Evolutionary conservation across 495 filamentous ascomycete genomes (phyloP).

Genomic region (Aspergillus saccharolyticus): DNA sequence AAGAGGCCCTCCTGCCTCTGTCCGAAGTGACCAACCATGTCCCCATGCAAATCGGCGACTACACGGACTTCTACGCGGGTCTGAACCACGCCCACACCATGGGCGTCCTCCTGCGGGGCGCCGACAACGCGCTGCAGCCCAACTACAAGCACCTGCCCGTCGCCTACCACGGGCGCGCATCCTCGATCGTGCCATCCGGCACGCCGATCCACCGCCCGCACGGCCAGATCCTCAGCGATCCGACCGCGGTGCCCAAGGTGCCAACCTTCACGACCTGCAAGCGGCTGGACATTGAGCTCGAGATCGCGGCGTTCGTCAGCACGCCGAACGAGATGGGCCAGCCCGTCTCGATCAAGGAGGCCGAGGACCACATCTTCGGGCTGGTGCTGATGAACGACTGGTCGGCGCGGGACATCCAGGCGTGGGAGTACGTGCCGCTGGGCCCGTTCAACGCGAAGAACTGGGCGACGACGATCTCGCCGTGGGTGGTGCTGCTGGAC

Average conservation of each 20-base stretch:
- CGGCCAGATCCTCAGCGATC: constrained; percentile 75
- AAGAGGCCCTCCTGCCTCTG: constrained; percentile 49
- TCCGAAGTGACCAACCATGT: constrained; percentile 65
- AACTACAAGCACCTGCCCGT: constrained; percentile 92
- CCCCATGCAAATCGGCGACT: constrained; percentile 87
- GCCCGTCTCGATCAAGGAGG: constrained; percentile 56
- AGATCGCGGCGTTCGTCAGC: constrained; percentile 78
- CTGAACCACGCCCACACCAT: constrained; percentile 80
- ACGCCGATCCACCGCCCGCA: constrained; percentile 69
- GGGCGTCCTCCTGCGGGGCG: constrained; percentile 78
- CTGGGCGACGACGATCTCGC: constrained; percentile 81
- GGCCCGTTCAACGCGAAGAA: constrained; percentile 92
- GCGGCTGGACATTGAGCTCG: constrained; percentile 80
- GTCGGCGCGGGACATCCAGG: constrained; percentile 86
- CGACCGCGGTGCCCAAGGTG: constrained; percentile 53
- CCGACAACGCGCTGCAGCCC: constrained; percentile 72
- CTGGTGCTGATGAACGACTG: constrained; percentile 92
- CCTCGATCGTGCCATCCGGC: constrained; percentile 71
- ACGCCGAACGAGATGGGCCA: constrained; percentile 61
- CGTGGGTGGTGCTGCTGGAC: constrained; percentile 85
- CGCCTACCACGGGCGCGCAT: constrained; percentile 81
- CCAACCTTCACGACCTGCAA: constrained; percentile 60
- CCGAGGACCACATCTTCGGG: constrained; percentile 77
- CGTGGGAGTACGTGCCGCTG: constrained; percentile 83
- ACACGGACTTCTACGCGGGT: constrained; percentile 97